Evolutionary conservation across 306 rosid genomes (phyloP).

Genomic region (Sechiopsis laciniata): DNA sequence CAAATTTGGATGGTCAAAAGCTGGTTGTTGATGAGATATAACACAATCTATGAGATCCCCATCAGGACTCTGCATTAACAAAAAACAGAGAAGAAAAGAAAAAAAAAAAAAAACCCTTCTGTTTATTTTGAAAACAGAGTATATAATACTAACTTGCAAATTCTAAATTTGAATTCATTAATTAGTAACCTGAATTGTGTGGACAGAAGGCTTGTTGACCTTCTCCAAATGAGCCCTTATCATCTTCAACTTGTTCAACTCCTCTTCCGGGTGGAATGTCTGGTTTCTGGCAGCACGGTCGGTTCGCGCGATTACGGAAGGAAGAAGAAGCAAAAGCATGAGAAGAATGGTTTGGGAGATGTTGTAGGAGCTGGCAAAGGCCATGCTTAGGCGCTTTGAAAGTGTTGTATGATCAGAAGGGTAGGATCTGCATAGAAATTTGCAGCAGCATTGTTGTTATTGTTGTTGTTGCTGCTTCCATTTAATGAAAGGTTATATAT

Average conservation of each 20-base stretch:
- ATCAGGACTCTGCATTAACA: conserved; percentile 26
- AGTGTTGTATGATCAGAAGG: neutral
- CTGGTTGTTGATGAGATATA: conserved; percentile 70
- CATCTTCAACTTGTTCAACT: conserved; percentile 14
- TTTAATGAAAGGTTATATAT: conserved; percentile 10
- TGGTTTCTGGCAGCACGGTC: neutral
- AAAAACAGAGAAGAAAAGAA: too few relatives aligned
- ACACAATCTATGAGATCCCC: conserved; percentile 93
- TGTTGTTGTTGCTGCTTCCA: neutral
- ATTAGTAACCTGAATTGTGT: conserved; percentile 22
- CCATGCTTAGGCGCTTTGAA: conserved; percentile 43
- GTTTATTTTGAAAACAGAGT: conserved; percentile 1
- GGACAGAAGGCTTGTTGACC: conserved; percentile 24
- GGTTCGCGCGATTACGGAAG: neutral
- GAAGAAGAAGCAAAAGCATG: conserved; percentile 16
- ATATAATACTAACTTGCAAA: neutral
- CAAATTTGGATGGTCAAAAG: conserved; percentile 83
- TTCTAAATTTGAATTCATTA: neutral
- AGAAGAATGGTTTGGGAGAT: conserved; percentile 1
- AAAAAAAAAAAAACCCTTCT: neutral
- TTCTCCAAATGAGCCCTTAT: conserved; percentile 18
- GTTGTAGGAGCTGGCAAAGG: neutral
- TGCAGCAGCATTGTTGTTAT: conserved; percentile 9
- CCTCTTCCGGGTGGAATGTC: conserved; percentile 23
- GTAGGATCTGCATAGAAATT: conserved; percentile 31